Conservation (phyloP, 2,329 filamentous ascomycete genomes). For the Alternaria sp. region DNA sequence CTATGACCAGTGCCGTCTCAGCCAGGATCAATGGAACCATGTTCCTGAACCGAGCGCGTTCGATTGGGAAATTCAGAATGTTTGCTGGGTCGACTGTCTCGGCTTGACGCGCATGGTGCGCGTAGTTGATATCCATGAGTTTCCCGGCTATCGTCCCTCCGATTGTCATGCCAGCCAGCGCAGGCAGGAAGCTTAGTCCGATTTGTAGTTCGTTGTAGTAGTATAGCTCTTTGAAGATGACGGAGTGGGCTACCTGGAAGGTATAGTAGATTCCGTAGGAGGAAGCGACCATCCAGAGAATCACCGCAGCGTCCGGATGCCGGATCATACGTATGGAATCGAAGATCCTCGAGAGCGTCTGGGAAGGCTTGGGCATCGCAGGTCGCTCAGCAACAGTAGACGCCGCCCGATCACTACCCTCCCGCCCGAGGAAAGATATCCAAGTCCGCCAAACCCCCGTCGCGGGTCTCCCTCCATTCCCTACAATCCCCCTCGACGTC, state of each 20-base stretch:
- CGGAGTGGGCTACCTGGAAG: not conserved
- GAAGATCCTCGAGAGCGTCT: not conserved
- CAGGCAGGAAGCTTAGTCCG: not conserved
- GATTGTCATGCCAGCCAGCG: not conserved
- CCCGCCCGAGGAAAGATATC: not conserved
- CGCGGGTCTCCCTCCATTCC: not conserved
- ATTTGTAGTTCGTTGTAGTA: not conserved
- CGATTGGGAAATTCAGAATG: not conserved
- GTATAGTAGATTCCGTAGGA: not conserved
- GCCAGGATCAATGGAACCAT: not conserved
- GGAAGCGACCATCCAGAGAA: not conserved
- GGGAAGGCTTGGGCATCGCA: not conserved
- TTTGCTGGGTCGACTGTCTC: not conserved
- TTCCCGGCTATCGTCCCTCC: not conserved
- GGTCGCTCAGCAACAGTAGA: not conserved
- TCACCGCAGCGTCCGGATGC: not conserved
- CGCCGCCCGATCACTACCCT: rapidly evolving
- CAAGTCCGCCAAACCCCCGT: not conserved
- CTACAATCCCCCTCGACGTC: not conserved
- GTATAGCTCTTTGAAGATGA: not conserved
- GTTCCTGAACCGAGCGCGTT: not conserved
- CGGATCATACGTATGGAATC: not conserved
- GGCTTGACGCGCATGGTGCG: not conserved
- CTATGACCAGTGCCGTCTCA: not conserved
- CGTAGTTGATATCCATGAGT: not conserved